Conservation (phyloP, 2,329 filamentous ascomycete species). For the Pseudogymnoascus sp. region DNA sequence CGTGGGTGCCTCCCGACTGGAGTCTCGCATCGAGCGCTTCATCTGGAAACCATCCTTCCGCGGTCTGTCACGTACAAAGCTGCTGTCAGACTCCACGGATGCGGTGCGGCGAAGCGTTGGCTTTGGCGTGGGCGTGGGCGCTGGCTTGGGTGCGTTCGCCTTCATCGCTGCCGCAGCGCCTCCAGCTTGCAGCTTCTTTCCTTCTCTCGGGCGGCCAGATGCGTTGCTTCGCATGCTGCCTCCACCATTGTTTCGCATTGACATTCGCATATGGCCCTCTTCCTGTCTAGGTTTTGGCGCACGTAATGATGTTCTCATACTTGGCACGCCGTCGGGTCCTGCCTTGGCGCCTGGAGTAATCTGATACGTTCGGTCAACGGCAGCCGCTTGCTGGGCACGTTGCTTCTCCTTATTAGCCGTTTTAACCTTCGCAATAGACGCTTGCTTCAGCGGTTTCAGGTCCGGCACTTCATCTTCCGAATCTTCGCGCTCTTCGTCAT, state of each 20-base stretch:
- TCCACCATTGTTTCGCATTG: slow-evolving; percentile 17
- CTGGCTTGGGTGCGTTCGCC: neutral
- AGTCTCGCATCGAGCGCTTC: slow-evolving; percentile 63
- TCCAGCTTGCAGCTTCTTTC: slow-evolving; percentile 15
- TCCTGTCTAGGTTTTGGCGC: slow-evolving; percentile 20
- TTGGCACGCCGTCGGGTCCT: slow-evolving; percentile 20
- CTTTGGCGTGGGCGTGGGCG: neutral
- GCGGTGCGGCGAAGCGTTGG: slow-evolving; percentile 42
- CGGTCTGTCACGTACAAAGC: slow-evolving; percentile 62
- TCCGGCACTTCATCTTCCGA: slow-evolving; percentile 32
- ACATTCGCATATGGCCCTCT: slow-evolving; percentile 17
- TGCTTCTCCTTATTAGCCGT: slow-evolving; percentile 8
- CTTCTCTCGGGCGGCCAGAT: neutral
- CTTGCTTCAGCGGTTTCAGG: slow-evolving; percentile 17
- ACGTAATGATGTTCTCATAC: slow-evolving; percentile 43
- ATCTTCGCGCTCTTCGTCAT: slow-evolving; percentile 33
- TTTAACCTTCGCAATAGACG: slow-evolving; percentile 21
- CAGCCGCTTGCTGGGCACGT: neutral
- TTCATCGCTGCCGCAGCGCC: slow-evolving; percentile 15
- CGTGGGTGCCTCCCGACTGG: slow-evolving; percentile 21
- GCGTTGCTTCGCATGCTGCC: slow-evolving; percentile 12
- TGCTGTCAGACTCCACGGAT: slow-evolving; percentile 69
- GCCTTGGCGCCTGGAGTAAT: slow-evolving; percentile 30
- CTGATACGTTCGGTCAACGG: slow-evolving; percentile 31
- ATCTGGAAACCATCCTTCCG: slow-evolving; percentile 49